Conservation (phyloP, 257 asterid genomes). For the Solanum piurae region DNA sequence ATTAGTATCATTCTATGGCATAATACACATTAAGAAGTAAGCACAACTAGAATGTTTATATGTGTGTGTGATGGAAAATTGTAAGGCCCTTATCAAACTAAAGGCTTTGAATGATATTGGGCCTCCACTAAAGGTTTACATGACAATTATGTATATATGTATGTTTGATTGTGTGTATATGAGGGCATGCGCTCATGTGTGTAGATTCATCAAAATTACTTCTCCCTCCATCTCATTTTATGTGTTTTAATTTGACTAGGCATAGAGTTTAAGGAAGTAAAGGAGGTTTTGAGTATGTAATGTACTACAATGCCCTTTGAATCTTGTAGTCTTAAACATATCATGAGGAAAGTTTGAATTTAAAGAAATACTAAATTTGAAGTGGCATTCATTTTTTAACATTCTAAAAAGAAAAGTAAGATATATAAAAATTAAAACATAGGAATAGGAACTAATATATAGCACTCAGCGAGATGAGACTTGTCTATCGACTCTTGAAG, state of each 20-base stretch:
- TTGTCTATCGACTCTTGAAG: background rate
- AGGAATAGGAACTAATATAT: background rate
- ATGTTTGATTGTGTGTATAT: background rate
- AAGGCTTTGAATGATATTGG: background rate
- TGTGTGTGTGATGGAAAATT: background rate
- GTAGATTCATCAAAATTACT: background rate
- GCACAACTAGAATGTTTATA: background rate
- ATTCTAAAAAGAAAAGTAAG: background rate
- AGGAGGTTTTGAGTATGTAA: background rate
- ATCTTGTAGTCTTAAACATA: background rate
- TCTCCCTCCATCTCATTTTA: background rate
- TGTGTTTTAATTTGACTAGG: background rate
- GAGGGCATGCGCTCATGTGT: background rate
- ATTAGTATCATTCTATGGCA: no score
- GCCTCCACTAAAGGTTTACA: background rate
- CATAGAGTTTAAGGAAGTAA: background rate
- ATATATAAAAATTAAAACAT: background rate
- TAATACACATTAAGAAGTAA: no score
- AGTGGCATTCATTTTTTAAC: background rate
- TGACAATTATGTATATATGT: background rate
- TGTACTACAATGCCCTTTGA: background rate
- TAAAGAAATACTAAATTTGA: background rate
- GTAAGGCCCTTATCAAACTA: background rate
- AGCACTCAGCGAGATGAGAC: background rate
- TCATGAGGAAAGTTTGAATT: background rate